A percentile compares a stretch with the other conserved stretches of the same genome.
phyloP scores from a whole-genome alignment of 805 yeast genomes.

The Candida quercuum region DNA sequence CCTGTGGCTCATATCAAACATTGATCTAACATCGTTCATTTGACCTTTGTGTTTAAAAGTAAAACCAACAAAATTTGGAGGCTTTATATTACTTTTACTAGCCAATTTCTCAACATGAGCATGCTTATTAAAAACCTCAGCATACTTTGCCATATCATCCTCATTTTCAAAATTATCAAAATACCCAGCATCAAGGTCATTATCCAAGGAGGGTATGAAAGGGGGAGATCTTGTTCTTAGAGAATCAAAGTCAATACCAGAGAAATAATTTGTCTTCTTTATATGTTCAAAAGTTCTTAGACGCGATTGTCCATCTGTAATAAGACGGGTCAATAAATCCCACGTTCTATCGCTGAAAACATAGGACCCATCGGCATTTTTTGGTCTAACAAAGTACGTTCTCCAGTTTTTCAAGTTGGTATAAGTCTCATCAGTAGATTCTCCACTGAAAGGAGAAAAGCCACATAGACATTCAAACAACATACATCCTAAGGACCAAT shows the following conservation, averaged over 20 bases:
- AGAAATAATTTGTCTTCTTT: slow-evolving; percentile 71
- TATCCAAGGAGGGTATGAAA: slow-evolving; percentile 92
- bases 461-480: slow-evolving; percentile 94
- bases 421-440: slow-evolving; percentile 91
- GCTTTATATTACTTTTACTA: slow-evolving; percentile 51
- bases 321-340: slow-evolving; percentile 74
- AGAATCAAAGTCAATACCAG: slow-evolving; percentile 74
- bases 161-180: slow-evolving; percentile 97
- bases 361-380: slow-evolving; percentile 82
- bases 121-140: slow-evolving; percentile 92
- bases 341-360: slow-evolving; percentile 96
- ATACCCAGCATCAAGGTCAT: slow-evolving; percentile 97
- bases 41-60: slow-evolving; percentile 78
- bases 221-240: slow-evolving; percentile 80
- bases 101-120: slow-evolving; percentile 78
- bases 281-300: slow-evolving; percentile 78
- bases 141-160: slow-evolving; percentile 95
- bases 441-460: slow-evolving; percentile 95
- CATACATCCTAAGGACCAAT: slow-evolving; percentile 98
- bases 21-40: slow-evolving; percentile 19
- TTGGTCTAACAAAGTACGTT: slow-evolving; percentile 82
- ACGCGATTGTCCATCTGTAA: slow-evolving; percentile 75
- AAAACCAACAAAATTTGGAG: slow-evolving; percentile 85
- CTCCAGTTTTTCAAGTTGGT: slow-evolving; percentile 91
- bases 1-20: slow-evolving; percentile 18